Conservation (phyloP, 169 alveolate species). For the Plasmodium knowlesi region DNA sequence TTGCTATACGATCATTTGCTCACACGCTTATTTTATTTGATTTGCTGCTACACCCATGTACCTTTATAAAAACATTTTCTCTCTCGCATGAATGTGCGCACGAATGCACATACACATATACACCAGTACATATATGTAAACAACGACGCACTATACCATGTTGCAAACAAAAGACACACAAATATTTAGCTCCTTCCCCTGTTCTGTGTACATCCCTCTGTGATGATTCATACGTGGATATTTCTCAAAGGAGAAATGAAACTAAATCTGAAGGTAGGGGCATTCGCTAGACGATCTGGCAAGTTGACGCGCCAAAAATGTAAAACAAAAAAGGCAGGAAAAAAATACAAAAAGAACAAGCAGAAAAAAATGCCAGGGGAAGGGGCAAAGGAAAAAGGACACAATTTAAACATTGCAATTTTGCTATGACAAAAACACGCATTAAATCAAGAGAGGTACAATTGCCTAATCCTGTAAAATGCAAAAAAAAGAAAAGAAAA, state of each 20-base stretch:
- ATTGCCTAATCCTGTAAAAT: not conserved
- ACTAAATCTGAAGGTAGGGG: not conserved
- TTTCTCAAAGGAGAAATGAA: not conserved
- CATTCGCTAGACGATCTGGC: not conserved
- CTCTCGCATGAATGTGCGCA: not conserved
- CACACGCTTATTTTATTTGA: not conserved
- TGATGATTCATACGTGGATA: not conserved
- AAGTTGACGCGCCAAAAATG: not conserved
- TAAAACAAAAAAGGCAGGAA: not conserved
- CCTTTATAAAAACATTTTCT: not conserved
- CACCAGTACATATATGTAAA: not conserved
- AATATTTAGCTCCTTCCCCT: not conserved
- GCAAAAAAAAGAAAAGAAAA: too few species aligned
- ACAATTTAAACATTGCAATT: not conserved
- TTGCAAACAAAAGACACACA: not conserved
- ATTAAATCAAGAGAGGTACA: not conserved
- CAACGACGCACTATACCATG: not conserved
- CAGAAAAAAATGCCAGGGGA: not conserved
- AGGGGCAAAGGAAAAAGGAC: not conserved
- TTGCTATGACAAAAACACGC: slow-evolving; percentile 1
- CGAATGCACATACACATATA: not conserved
- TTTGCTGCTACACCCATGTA: not conserved
- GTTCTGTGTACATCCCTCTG: not conserved
- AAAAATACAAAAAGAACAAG: not conserved
- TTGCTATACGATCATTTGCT: too few species aligned